A percentile compares a stretch with the other conserved stretches of the same genome.
Evolutionary conservation across 1,284 basidiomycete genomes (phyloP).

Genomic region (Quambalaria eucalypti): DNA sequence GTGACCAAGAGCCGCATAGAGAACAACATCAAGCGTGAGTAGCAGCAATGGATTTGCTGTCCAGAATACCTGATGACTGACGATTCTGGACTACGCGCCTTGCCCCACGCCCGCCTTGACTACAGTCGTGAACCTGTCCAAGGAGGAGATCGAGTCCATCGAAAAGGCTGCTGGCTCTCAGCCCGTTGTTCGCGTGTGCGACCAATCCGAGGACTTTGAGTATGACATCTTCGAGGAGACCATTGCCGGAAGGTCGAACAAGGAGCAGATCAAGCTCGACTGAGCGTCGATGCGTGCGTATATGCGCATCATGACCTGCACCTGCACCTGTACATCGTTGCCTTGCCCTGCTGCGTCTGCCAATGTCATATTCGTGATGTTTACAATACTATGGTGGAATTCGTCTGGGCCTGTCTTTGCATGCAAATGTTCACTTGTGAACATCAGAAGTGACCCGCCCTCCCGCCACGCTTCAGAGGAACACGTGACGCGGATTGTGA

Average conservation of each 20-base stretch:
- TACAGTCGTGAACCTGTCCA: constrained; percentile 55
- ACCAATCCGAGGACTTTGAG: constrained; percentile 29
- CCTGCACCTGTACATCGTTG: too few species aligned
- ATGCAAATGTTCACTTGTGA: too few species aligned
- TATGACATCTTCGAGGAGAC: constrained; percentile 34
- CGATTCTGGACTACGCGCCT: constrained; percentile 50
- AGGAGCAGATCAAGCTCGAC: constrained; percentile 18
- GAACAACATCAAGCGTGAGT: constrained; percentile 28
- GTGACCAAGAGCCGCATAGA: constrained; percentile 30
- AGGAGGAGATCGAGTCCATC: constrained; percentile 56
- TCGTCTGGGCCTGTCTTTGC: too few species aligned
- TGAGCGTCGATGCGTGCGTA: neutral
- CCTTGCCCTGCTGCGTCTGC: too few species aligned
- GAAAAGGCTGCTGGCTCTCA: constrained; percentile 54
- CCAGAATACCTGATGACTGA: neutral
- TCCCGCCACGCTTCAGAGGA: too few species aligned
- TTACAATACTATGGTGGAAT: too few species aligned
- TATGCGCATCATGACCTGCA: too few species aligned
- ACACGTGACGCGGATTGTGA: too few species aligned
- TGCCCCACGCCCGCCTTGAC: constrained; percentile 47
- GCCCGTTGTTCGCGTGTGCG: constrained; percentile 28
- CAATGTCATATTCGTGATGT: too few species aligned
- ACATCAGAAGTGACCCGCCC: too few species aligned
- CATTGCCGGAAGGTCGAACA: constrained; percentile 25
- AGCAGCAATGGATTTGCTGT: neutral